These are phyloP conservation scores for Dimocarpus longan DNA, from an alignment of 345 rosid species.

Conservation along the genomic window DNA sequence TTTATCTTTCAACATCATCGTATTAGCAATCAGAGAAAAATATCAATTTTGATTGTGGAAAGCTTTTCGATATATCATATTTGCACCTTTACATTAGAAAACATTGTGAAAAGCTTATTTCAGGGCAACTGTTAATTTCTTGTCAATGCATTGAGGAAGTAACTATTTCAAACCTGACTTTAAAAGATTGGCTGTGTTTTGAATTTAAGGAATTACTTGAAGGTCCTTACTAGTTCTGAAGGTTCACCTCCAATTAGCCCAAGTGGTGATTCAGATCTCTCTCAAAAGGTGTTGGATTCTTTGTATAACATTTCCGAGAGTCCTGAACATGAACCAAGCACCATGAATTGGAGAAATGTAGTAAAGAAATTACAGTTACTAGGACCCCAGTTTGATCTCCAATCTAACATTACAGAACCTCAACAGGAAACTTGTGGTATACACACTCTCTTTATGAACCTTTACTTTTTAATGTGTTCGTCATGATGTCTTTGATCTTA, in stretches of 20 bases:
- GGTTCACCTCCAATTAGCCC: slow-evolving; percentile 40
- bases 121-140: slow-evolving; percentile 2
- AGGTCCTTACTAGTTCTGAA: slow-evolving; percentile 48
- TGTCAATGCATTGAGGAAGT: background rate
- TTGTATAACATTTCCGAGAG: slow-evolving; percentile 69
- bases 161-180: slow-evolving; percentile 2
- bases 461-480: slow-evolving; percentile 2
- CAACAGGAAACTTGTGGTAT: slow-evolving; percentile 48
- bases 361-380: slow-evolving; percentile 80
- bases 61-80: background rate
- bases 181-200: slow-evolving; percentile 21
- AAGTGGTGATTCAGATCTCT: slow-evolving; percentile 44
- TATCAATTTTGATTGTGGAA: no score
- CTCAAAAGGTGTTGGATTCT: slow-evolving; percentile 86
- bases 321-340: slow-evolving; percentile 62
- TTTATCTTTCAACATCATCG: background rate
- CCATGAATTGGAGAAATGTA: slow-evolving; percentile 87
- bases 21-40: background rate
- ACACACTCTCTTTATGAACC: slow-evolving; percentile 6
- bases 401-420: slow-evolving; percentile 45
- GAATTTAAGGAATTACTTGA: slow-evolving; percentile 51
- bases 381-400: slow-evolving; percentile 50
- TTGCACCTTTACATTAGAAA: background rate
- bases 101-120: slow-evolving; percentile 8
- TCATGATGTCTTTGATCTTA: background rate